phyloP scores from a whole-genome alignment of 495 filamentous ascomycete genomes.

The Emericellopsis terricola region DNA sequence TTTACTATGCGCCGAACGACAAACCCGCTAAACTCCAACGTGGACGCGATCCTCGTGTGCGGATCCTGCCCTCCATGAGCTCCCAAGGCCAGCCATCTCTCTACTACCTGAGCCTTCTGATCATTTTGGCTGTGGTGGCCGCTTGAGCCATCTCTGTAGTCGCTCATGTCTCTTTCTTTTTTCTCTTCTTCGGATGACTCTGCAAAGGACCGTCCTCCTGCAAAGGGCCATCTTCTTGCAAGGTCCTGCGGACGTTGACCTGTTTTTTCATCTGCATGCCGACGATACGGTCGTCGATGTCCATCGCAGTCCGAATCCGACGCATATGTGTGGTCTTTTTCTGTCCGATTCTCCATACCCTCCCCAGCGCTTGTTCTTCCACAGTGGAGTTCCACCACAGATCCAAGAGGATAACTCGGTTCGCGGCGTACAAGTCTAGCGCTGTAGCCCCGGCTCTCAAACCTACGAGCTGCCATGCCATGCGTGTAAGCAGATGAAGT shows the following conservation, averaged over 20 bases:
- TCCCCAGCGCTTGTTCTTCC: constrained; percentile 38
- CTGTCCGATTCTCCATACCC: constrained; percentile 47
- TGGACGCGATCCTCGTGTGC: no score
- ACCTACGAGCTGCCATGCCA: constrained; percentile 9
- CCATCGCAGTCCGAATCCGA: constrained; percentile 27
- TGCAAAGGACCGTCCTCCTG: no score
- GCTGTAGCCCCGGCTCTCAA: constrained; percentile 15
- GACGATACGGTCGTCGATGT: constrained; percentile 33
- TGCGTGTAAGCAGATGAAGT: neutral
- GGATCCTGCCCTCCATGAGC: no score
- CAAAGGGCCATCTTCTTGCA: constrained; percentile 2
- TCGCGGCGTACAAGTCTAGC: constrained; percentile 15
- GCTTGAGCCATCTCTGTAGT: no score
- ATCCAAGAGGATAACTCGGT: constrained; percentile 24
- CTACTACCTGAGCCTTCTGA: no score
- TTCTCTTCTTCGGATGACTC: no score
- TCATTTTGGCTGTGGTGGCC: no score
- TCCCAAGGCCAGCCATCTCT: no score
- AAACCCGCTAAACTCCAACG: no score
- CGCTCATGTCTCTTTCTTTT: no score
- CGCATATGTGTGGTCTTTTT: constrained; percentile 30
- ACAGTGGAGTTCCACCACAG: constrained; percentile 20
- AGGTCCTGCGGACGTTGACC: neutral
- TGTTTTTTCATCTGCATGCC: constrained; percentile 8
- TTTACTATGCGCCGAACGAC: no score